Base-by-base conservation (phyloP, 352 stramenopile genomes). In the Phytopythium boreale region DNA sequence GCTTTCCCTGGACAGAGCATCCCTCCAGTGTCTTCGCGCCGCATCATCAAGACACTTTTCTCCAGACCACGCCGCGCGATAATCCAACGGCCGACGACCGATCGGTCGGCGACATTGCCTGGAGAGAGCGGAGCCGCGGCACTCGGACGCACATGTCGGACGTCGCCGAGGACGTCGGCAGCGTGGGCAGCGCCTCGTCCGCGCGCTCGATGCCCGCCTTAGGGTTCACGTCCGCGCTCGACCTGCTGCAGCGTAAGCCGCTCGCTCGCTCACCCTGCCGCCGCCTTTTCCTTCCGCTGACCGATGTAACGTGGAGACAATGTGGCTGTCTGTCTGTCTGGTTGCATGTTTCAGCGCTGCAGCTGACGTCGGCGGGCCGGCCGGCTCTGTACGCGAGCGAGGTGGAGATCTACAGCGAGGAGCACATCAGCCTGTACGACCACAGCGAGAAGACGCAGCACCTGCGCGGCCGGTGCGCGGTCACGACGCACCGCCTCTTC, bases 331-430 rank as follows among this genome's bases (percentile, higher is more conserved):
- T 8, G 7, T 34, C 29, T 34, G 29, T 34, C 29, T 34, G 29
- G 29, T 3, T 34, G 19, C n/a, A n/a, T n/a, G 29, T 34, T 31
- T 9, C 60, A 95, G 87, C 77, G 31, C 73, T 95, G 59, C 73
- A 80, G 22, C 69, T 95, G 27, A 94, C 83, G 27, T 71, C 80
- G 6, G 83, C 85, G 1, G 87, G 87, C 0, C 82, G 87, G 4
- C 87, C 87, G 4, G 75, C 76, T 58, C 82, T 95, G 37, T 92
- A 90, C 56, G 78, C 74, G 14, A 89, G 77, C 27, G 87, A 95
- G 46, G 87, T 94, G n/a, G 87, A 95, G 67, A 91, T 95, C 64
- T 95, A 95, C 73, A 90, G 79, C 53, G 82, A 95, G 52, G 84
- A 91, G 63, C 73, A 92, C 58, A 92, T 95, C 63, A 84, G 79